These are phyloP conservation scores for Santalum album DNA, from an alignment of 164 flowering plant genomes.

Conservation along the genomic window DNA sequence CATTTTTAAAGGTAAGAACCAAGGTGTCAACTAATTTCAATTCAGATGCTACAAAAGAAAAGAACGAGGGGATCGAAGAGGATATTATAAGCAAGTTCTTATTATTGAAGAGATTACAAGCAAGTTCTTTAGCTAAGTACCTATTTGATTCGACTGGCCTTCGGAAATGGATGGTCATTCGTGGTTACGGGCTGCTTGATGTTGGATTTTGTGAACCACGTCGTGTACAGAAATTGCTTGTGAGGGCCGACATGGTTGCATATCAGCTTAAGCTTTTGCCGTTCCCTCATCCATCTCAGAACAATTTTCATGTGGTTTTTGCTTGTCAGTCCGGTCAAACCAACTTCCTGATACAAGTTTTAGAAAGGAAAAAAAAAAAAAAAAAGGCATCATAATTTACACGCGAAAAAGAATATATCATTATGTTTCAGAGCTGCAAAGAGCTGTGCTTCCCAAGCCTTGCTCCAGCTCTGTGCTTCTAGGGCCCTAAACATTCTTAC, in stretches of 20 bases:
- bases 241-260: conserved; percentile 83
- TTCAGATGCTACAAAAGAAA: no score
- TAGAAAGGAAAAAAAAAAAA: background rate
- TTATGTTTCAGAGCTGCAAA: no score
- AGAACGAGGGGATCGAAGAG: no score
- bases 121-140: no score
- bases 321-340: conserved; percentile 64
- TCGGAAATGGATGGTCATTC: conserved; percentile 9
- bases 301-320: conserved; percentile 81
- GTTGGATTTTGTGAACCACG: conserved; percentile 74
- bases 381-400: background rate
- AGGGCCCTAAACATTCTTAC: no score
- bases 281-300: conserved; percentile 84
- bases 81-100: no score
- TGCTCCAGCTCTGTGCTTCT: no score
- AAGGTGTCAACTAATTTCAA: no score
- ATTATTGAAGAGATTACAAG: no score
- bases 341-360: conserved; percentile 51
- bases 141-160: no score
- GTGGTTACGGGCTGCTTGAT: conserved; percentile 17
- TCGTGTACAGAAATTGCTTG: conserved; percentile 81
- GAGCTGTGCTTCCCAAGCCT: no score
- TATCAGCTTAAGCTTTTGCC: conserved; percentile 71
- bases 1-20: no score
- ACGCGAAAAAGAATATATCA: background rate